These are phyloP conservation scores for Candida chauliodis DNA, from an alignment of 805 yeast species.

Conservation along the genomic window DNA sequence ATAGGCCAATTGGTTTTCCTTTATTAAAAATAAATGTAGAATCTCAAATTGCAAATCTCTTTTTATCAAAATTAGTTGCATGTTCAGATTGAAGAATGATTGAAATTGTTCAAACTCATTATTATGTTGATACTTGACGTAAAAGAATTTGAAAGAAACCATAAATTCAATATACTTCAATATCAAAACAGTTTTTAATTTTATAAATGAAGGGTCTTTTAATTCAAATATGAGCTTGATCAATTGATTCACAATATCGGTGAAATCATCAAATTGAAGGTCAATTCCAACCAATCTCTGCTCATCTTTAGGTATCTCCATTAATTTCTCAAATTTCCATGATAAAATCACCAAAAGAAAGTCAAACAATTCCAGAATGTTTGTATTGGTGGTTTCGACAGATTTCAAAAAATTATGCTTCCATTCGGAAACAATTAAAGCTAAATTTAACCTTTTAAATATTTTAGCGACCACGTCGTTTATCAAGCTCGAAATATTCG, in stretches of 20 bases:
- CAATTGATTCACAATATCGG: slow-evolving; percentile 13
- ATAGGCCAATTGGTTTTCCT: slow-evolving; percentile 46
- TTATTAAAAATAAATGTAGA: slow-evolving; percentile 41
- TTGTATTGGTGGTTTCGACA: slow-evolving; percentile 11
- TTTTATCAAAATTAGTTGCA: slow-evolving; percentile 23
- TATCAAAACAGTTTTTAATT: slow-evolving; percentile 20
- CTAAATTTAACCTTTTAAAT: slow-evolving; percentile 19
- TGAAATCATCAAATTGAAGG: slow-evolving; percentile 18
- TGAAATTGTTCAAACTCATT: slow-evolving; percentile 32
- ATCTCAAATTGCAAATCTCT: slow-evolving; percentile 27
- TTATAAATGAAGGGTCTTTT: slow-evolving; percentile 2
- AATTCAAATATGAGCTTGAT: slow-evolving; percentile 8
- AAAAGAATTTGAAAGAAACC: slow-evolving; percentile 31
- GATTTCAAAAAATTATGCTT: slow-evolving; percentile 16
- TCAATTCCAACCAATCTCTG: slow-evolving; percentile 19
- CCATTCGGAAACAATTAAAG: slow-evolving; percentile 18
- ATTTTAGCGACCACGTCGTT: slow-evolving; percentile 16
- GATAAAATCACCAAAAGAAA: slow-evolving; percentile 24
- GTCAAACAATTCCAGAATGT: slow-evolving; percentile 20
- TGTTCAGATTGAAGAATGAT: slow-evolving; percentile 24
- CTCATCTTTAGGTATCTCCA: slow-evolving; percentile 18
- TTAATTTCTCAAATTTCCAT: slow-evolving; percentile 34
- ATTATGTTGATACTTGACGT: slow-evolving; percentile 22
- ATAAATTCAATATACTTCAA: slow-evolving; percentile 30
- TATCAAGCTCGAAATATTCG: slow-evolving; percentile 11